phyloP scores from a whole-genome alignment of 768 basidiomycete species.

The Leccinum ochraceum region DNA sequence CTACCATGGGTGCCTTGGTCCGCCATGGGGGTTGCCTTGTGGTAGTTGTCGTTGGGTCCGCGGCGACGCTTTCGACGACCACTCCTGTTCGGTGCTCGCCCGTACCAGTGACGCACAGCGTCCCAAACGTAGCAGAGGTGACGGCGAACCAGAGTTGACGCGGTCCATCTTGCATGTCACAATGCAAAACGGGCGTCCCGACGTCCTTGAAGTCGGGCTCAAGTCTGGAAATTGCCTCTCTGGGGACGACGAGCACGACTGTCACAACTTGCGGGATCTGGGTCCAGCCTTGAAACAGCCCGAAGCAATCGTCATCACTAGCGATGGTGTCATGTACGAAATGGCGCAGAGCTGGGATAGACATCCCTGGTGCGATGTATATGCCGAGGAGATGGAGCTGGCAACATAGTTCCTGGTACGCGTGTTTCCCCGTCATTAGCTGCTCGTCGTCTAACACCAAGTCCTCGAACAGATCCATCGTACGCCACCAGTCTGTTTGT shows the following conservation, averaged over 20 bases:
- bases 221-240: too few relatives aligned
- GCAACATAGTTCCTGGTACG: constrained; percentile 47
- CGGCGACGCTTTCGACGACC: constrained; percentile 6
- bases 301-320: too few relatives aligned
- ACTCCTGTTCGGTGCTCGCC: constrained; percentile 19
- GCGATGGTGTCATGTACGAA: neutral
- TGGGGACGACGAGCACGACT: too few relatives aligned
- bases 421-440: constrained; percentile 25
- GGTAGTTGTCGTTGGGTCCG: neutral
- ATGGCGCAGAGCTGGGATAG: neutral
- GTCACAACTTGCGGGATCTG: too few relatives aligned
- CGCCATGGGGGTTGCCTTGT: constrained; percentile 14
- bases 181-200: constrained; percentile 21
- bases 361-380: constrained; percentile 25
- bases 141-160: constrained; percentile 19
- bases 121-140: constrained; percentile 25
- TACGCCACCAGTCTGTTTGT: constrained; percentile 41
- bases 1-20: constrained; percentile 18
- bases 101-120: constrained; percentile 16
- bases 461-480: constrained; percentile 38
- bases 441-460: constrained; percentile 8
- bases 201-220: neutral
- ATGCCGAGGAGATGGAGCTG: constrained; percentile 45
- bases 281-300: too few relatives aligned
- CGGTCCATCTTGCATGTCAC: constrained; percentile 16